Percentiles rank a stretch among this genome's conserved stretches.
Evolutionary conservation across 2,329 filamentous ascomycete species (phyloP).

Genomic region (Phaeosphaeriaceae sp.): DNA sequence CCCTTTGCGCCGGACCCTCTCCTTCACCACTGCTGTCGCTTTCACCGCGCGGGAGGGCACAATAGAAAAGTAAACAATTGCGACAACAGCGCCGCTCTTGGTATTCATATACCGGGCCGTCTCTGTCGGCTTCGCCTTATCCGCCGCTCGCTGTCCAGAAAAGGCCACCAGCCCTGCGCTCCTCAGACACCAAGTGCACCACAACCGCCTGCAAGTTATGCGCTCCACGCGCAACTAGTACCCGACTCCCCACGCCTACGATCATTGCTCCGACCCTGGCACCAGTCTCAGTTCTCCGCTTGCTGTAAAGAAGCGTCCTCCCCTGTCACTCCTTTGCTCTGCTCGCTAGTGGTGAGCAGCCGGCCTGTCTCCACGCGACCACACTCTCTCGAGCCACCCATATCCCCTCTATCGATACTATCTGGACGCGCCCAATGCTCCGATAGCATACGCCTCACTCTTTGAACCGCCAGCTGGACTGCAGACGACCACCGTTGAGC

Average conservation of each 20-base stretch:
- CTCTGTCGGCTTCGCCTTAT: slow-evolving; percentile 18
- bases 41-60: background rate
- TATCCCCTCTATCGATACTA: slow-evolving; percentile 2
- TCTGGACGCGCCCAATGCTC: slow-evolving; percentile 29
- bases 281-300: slow-evolving; percentile 21
- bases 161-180: slow-evolving; percentile 31
- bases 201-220: slow-evolving; percentile 37
- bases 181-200: slow-evolving; percentile 42
- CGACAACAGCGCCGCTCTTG: slow-evolving; percentile 9
- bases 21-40: slow-evolving; percentile 19
- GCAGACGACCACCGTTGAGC: slow-evolving; percentile 44
- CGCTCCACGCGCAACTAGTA: slow-evolving; percentile 32
- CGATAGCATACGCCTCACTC: slow-evolving; percentile 38
- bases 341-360: slow-evolving; percentile 46
- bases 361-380: slow-evolving; percentile 45
- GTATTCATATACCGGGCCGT: slow-evolving; percentile 23
- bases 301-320: slow-evolving; percentile 25
- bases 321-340: slow-evolving; percentile 38
- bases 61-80: slow-evolving; percentile 15
- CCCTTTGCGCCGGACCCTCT: slow-evolving; percentile 17
- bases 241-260: slow-evolving; percentile 6
- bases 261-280: slow-evolving; percentile 15
- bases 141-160: slow-evolving; percentile 34
- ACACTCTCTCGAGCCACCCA: slow-evolving; percentile 15
- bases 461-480: slow-evolving; percentile 47